Conservation (phyloP, 2,329 filamentous ascomycete genomes). For the Fusarium phyllophilum region DNA sequence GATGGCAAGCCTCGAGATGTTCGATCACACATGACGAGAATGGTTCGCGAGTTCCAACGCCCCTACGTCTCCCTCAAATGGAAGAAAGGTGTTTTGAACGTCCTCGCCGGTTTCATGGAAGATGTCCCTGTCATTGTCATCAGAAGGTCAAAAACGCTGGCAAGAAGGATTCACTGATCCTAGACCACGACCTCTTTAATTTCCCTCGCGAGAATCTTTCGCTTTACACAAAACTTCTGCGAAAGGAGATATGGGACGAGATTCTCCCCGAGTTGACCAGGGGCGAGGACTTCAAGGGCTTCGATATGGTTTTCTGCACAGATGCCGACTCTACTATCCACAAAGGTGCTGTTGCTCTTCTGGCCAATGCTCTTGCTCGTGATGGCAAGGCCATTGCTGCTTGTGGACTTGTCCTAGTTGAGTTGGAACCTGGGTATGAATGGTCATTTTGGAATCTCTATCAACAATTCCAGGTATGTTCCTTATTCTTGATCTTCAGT, state of each 20-base stretch:
- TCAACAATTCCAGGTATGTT: slow-evolving; percentile 36
- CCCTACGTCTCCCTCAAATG: slow-evolving; percentile 36
- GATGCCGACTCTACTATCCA: slow-evolving; percentile 39
- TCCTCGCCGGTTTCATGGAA: slow-evolving; percentile 35
- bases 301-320: slow-evolving; percentile 38
- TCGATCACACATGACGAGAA: slow-evolving; percentile 30
- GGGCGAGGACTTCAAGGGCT: slow-evolving; percentile 19
- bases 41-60: slow-evolving; percentile 23
- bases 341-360: slow-evolving; percentile 28
- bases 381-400: slow-evolving; percentile 36
- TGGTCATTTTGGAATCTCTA: slow-evolving; percentile 41
- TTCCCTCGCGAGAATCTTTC: slow-evolving; percentile 30
- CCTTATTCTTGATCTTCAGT: accelerated
- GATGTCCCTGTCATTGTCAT: slow-evolving; percentile 38
- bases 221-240: slow-evolving; percentile 30
- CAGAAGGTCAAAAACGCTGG: slow-evolving; percentile 38
- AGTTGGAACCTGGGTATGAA: slow-evolving; percentile 35
- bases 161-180: slow-evolving; percentile 35
- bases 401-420: slow-evolving; percentile 33
- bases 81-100: slow-evolving; percentile 30
- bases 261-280: slow-evolving; percentile 31
- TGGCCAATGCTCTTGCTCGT: slow-evolving; percentile 27
- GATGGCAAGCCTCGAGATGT: slow-evolving; percentile 37
- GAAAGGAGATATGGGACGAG: slow-evolving; percentile 32
- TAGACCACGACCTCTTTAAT: slow-evolving; percentile 39